Evolutionary conservation across 305 asterid genomes (phyloP).

Genomic region (Stenogyne calaminthoides): DNA sequence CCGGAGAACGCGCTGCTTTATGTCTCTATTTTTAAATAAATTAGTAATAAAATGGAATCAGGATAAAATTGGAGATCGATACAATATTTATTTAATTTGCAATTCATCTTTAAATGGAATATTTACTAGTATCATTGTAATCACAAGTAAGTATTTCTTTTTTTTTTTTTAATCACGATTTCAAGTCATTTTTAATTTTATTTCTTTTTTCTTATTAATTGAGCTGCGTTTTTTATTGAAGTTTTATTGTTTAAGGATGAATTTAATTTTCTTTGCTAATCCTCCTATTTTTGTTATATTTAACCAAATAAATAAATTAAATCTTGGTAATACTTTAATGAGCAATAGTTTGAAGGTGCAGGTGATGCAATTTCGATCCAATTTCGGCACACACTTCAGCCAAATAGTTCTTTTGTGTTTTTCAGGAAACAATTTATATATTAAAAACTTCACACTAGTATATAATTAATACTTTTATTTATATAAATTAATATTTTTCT

Average conservation of each 20-base stretch:
- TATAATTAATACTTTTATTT: not conserved
- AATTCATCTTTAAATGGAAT: not conserved
- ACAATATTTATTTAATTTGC: not conserved
- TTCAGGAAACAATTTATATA: too few relatives aligned
- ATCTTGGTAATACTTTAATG: not conserved
- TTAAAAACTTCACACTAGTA: not conserved
- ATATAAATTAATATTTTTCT: not conserved
- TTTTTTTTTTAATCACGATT: too few relatives aligned
- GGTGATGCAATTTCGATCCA: too few relatives aligned
- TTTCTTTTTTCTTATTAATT: not conserved
- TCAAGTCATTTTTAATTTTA: too few relatives aligned
- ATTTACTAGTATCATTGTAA: too few relatives aligned
- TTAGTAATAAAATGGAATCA: not conserved
- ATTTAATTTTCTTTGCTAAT: not conserved
- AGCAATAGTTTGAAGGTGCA: too few relatives aligned
- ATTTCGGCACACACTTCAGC: too few relatives aligned
- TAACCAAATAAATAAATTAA: not conserved
- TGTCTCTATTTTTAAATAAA: conserved; percentile 35
- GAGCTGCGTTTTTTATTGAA: not conserved
- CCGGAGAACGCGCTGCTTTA: conserved; percentile 74
- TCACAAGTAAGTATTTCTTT: not conserved
- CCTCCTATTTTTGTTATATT: too few relatives aligned
- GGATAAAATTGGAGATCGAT: not conserved
- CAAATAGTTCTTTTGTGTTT: too few relatives aligned
- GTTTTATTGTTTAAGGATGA: too few relatives aligned